These are phyloP conservation scores for Lycium ferocissimum DNA, from an alignment of 257 asterid genomes.

Conservation along the genomic window DNA sequence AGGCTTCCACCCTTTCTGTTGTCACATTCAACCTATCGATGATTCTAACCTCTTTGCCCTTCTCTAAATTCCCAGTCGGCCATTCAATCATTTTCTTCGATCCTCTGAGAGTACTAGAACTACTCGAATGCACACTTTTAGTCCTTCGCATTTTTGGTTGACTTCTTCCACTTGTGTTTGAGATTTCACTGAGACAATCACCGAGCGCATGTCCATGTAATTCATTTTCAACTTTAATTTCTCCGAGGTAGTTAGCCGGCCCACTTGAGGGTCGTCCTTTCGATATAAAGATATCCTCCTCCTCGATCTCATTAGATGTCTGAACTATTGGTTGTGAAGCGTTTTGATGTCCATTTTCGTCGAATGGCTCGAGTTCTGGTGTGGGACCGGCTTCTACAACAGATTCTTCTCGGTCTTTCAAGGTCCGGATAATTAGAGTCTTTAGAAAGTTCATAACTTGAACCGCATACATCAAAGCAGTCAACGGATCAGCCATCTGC, in stretches of 20 bases:
- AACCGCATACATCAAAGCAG: conserved; percentile 73
- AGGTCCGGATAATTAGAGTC: conserved; percentile 55
- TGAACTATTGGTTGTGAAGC: conserved; percentile 29
- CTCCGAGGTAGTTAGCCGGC: conserved; percentile 29
- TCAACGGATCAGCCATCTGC: conserved; percentile 82
- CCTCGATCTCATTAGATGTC: conserved; percentile 30
- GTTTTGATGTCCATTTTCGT: conserved; percentile 50
- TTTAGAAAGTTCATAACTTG: conserved; percentile 83
- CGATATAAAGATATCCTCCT: conserved; percentile 23
- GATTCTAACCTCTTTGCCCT: conserved; percentile 47
- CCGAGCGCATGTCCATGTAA: conserved; percentile 30
- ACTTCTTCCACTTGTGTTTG: conserved; percentile 38
- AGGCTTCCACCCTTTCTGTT: conserved; percentile 64
- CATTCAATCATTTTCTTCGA: conserved; percentile 39
- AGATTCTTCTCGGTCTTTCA: conserved; percentile 62
- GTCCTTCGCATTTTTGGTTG: conserved; percentile 54
- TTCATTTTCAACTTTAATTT: conserved; percentile 36
- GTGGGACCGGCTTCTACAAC: conserved; percentile 42
- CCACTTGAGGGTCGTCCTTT: conserved; percentile 4
- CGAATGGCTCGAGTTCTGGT: conserved; percentile 48
- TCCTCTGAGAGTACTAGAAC: conserved; percentile 39
- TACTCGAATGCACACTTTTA: conserved; percentile 47
- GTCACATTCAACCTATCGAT: conserved; percentile 59
- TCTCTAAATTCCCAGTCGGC: conserved; percentile 49
- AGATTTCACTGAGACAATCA: conserved; percentile 30